Base-by-base conservation (phyloP, 179 eudicot genomes). In the Carnegiea gigantea region DNA sequence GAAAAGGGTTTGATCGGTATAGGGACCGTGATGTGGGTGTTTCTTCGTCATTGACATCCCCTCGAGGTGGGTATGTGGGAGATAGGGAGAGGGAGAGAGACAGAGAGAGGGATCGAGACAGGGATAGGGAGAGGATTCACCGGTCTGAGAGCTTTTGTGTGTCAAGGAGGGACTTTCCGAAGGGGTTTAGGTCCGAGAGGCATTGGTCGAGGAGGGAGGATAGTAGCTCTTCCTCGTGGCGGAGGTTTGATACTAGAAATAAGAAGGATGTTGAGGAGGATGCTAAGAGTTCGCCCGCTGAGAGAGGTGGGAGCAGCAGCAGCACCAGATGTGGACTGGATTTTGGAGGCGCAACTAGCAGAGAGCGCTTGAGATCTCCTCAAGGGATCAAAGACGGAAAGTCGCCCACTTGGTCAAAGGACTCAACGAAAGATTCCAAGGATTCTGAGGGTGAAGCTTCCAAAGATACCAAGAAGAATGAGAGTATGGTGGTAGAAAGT, bases 181-280 rank as follows among this genome's bases (percentile, higher is more conserved):
- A 92, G 86, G 97, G 99, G 81, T 91, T 92, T 84, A 90, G 98
- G 77, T 95, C 98, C 5, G 99, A 94, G 89, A 94, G 99, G 89
- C 93, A 94, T 80, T 87, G 94, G 85, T 82, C 93, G 1, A 88
- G 93, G 80, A 83, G 98, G 82, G 95, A 92, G 57, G 93, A 88
- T 70, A 89, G 88, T 70, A 89, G 90, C 65, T 90, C 88, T 51
- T 87, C 97, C 0, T 94, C 99, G 2, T 95, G 98, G 99, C 71
- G 91, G 84, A 92, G 92, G 81, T 92, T 94, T 80, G 93, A 95
- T 62, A 74, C 82, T 38, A 91, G 91, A 76, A 79, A 83, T 30
- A 88, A 79, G 84, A 94, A 89, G 81, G 98, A 94, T 70, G 83
- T 60, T 80, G 99, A 94, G 77, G 99, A 92, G 76, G 93, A 88